Base-by-base conservation (phyloP, 2,329 filamentous ascomycete species). In the Elsinoe fawcettii region DNA sequence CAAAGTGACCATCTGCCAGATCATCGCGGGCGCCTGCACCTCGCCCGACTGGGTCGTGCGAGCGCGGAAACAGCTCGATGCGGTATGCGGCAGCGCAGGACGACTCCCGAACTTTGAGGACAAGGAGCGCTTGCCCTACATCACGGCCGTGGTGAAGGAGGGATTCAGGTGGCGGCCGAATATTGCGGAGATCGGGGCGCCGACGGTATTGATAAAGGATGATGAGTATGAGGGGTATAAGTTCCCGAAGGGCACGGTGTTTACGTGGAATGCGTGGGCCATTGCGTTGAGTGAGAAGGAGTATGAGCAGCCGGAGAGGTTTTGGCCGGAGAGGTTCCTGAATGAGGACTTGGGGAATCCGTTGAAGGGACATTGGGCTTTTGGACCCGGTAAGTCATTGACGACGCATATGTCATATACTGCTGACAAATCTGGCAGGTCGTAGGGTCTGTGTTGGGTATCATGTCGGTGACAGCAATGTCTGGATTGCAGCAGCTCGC, bases 121-220 rank as follows among this genome's bases (percentile, higher is more conserved):
- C 59, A 65, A 63, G 46, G 53, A 51, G 1, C 56, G 58, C 2
- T 56, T 73, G 41, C 69, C 68, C 1, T 73, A 72, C 46, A 58
- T 69, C 34, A 58, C 60, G 18, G 62, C 61, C 1, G 62, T 69
- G 8, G 64, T 71, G 18, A 71, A 71, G 54, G 70, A 72, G 59
- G 63, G 63, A 5, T 62, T 70, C 56, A 62, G 71, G 44, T 73
- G 69, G 67, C 59, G 65, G 30, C 68, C 67, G 27, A 56, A 46
- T 18, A 64, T 69, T 16, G 51, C 58, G 6, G 63, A 65, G 5
- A 61, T 63, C 2, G 66, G 63, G 4, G 47, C 67, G 0, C 74
- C 75, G 0, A 75, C 78, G 55, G 71, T 73, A 47, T 74, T 73
- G 0, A 73, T 70, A 30, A 55, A 63, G 66, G 74, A 77, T 51